A percentile compares a stretch with the other conserved stretches of the same genome.
phyloP scores from a whole-genome alignment of 345 rosid species.

The Ceriops zippeliana region DNA sequence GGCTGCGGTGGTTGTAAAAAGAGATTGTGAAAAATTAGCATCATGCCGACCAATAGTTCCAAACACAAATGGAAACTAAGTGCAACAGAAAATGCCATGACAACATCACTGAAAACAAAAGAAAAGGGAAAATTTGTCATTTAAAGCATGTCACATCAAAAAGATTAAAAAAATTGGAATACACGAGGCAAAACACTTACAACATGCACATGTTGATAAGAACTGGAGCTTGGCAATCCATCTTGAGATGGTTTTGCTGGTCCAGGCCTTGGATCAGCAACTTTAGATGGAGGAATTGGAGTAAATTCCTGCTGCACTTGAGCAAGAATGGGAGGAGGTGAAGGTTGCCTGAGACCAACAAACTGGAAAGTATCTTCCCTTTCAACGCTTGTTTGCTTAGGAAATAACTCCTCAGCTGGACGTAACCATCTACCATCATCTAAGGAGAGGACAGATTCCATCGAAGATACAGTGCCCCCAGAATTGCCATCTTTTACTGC shows the following conservation, averaged over 20 bases:
- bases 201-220: slow-evolving; percentile 81
- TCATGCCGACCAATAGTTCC: slow-evolving; percentile 8
- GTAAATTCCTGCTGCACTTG: slow-evolving; percentile 57
- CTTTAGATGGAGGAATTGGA: slow-evolving; percentile 82
- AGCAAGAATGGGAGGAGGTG: slow-evolving; percentile 95
- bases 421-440: slow-evolving; percentile 86
- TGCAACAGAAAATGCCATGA: neutral
- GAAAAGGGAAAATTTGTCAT: neutral
- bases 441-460: slow-evolving; percentile 86
- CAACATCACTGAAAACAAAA: neutral
- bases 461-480: slow-evolving; percentile 37
- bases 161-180: neutral
- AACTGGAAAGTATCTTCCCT: slow-evolving; percentile 75
- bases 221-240: slow-evolving; percentile 41
- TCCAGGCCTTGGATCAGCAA: slow-evolving; percentile 99
- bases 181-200: slow-evolving; percentile 37
- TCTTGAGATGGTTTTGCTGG: slow-evolving; percentile 65
- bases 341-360: slow-evolving; percentile 71
- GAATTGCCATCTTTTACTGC: slow-evolving; percentile 40
- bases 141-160: neutral
- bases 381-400: neutral
- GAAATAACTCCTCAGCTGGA: slow-evolving; percentile 41
- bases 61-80: neutral
- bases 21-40: slow-evolving; percentile 15
- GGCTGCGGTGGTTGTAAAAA: slow-evolving; percentile 50